Evolutionary conservation across 2,329 filamentous ascomycete genomes (phyloP).

Genomic region (Parafenestella ontariensis): DNA sequence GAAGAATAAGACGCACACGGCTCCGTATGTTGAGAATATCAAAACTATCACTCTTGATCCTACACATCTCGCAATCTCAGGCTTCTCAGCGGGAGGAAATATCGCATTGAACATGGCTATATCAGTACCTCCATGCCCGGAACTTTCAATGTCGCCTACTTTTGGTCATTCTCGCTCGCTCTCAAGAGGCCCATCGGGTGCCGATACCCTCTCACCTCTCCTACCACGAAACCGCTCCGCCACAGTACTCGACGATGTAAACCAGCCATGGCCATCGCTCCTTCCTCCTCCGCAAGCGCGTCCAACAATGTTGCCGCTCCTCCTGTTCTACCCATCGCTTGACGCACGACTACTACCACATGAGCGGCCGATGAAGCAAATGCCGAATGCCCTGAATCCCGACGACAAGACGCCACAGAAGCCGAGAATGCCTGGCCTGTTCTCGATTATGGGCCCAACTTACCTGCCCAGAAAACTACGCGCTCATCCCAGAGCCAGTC

Average conservation of each 20-base stretch:
- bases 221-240: conserved; percentile 37
- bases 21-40: conserved; percentile 24
- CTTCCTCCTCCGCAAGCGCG: conserved; percentile 46
- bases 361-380: conserved; percentile 46
- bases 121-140: conserved; percentile 41
- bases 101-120: conserved; percentile 55
- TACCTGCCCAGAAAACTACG: conserved; percentile 50
- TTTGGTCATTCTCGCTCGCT: conserved; percentile 8
- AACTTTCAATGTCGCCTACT: conserved; percentile 24
- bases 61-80: conserved; percentile 51
- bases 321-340: conserved; percentile 54
- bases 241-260: conserved; percentile 41
- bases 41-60: conserved; percentile 48
- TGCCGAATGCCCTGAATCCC: conserved; percentile 45
- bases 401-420: conserved; percentile 39
- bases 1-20: conserved; percentile 21
- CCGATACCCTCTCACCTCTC: conserved; percentile 34
- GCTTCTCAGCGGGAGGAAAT: conserved; percentile 57
- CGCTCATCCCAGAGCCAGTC: conserved; percentile 50
- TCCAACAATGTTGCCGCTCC: conserved; percentile 46
- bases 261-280: conserved; percentile 46
- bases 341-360: conserved; percentile 52
- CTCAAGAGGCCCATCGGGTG: conserved; percentile 12
- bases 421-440: conserved; percentile 43
- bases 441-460: conserved; percentile 51